phyloP scores from a whole-genome alignment of 2,329 filamentous ascomycete genomes.

The Aureobasidium sp. region DNA sequence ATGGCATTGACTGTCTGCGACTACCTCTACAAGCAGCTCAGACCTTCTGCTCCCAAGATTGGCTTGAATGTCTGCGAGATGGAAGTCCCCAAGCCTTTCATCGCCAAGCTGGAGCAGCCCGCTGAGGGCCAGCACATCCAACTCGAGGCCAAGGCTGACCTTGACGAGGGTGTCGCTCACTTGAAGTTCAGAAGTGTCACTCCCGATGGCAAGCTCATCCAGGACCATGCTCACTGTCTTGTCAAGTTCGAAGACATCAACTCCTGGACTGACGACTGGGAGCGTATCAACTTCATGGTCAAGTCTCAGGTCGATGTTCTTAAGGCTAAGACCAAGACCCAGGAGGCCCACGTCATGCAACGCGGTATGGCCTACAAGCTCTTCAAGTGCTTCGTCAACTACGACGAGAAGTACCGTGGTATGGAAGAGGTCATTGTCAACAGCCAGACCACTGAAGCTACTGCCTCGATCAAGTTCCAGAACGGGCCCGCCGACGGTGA shows the following conservation, averaged over 20 bases:
- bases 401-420: slow-evolving; percentile 50
- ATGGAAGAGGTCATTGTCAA: slow-evolving; percentile 55
- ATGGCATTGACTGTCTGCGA: slow-evolving; percentile 60
- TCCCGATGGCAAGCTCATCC: slow-evolving; percentile 51
- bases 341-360: slow-evolving; percentile 64
- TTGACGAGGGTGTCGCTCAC: slow-evolving; percentile 48
- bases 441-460: slow-evolving; percentile 49
- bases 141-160: slow-evolving; percentile 54
- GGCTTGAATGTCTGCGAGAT: slow-evolving; percentile 60
- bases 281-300: slow-evolving; percentile 56
- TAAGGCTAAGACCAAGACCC: slow-evolving; percentile 56
- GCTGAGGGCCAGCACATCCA: slow-evolving; percentile 52
- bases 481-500: slow-evolving; percentile 48
- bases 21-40: slow-evolving; percentile 59
- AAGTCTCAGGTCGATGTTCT: slow-evolving; percentile 56
- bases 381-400: slow-evolving; percentile 52
- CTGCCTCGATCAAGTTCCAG: slow-evolving; percentile 48
- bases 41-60: slow-evolving; percentile 49
- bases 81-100: slow-evolving; percentile 64
- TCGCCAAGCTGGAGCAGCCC: slow-evolving; percentile 46
- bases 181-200: slow-evolving; percentile 52
- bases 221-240: slow-evolving; percentile 56
- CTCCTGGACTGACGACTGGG: slow-evolving; percentile 58
- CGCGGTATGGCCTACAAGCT: slow-evolving; percentile 74
- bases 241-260: slow-evolving; percentile 55